Evolutionary conservation across 768 basidiomycete species (phyloP), one percentile per base, ranked within the genome.

Genomic region (Aureoboletus auriporus): DNA sequence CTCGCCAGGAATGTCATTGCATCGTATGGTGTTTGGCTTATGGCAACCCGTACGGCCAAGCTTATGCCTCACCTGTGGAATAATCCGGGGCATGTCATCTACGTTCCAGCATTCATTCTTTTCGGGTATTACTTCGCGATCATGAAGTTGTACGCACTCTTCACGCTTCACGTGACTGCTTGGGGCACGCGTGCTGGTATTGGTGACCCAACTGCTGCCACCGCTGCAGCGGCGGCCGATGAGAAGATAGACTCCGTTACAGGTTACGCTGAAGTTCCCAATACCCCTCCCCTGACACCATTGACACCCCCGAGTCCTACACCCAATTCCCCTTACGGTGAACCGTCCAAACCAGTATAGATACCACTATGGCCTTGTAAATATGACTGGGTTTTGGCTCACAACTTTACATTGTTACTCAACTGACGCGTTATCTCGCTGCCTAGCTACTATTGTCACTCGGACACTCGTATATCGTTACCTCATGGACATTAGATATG

Each of bases 111-210:
- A 13, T 90, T 88, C 68, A 88, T 95, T 61, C 63, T 84, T 5
- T 94, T 95, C 63, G 92, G 92, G 23, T 95, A 95, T 64, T 94
- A 94, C 70, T 95, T 95, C 62, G 85, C 91, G 14, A 71, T 95
- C 58, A 95, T 97, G 92, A 95, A 94, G 70, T 55, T 95, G 39
- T 95, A 95, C 66, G 92, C 92, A 29, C 73, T 93, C 38, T 84
- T 82, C 64, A 95, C 92, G 44, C 75, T 94, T 48, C 93, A 95
- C 70, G 90, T 94, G 84, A 93, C 90, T 62, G 92, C 86, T 36
- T 95, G 92, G 93, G 93, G 93, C 37, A 96, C 92, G n/a, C 86
- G 92, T 66, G 82, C 93, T 6, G 92, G 93, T 71, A 89, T 93
- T 59, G 89, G 90, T 62, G 88, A 93, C 73, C 82, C 83, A 1